Evolutionary conservation across 169 alveolate genomes (phyloP).

Genomic region (Neospora caninum): DNA sequence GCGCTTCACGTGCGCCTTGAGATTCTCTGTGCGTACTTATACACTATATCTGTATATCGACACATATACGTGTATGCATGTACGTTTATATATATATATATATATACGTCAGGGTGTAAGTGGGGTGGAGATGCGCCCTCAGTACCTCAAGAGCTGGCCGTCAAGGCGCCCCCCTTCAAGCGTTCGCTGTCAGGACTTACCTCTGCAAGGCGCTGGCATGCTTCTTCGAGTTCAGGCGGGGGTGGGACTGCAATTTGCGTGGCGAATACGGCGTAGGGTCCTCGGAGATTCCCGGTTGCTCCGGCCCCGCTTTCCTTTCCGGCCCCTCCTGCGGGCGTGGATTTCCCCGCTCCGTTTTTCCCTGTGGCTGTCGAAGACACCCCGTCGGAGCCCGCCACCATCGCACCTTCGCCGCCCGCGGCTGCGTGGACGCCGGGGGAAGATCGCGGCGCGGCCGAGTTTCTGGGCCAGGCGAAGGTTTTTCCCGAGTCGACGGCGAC

Average conservation of each 20-base stretch:
- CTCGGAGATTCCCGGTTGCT: background rate
- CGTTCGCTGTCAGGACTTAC: background rate
- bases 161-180: no score
- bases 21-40: no score
- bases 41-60: no score
- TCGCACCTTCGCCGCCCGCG: background rate
- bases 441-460: background rate
- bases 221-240: conserved; percentile 36
- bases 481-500: background rate
- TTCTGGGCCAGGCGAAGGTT: background rate
- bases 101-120: no score
- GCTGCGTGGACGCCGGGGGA: background rate
- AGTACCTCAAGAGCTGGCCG: no score
- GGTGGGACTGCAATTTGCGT: conserved; percentile 22
- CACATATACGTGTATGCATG: no score
- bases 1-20: no score
- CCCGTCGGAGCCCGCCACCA: background rate
- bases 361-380: background rate
- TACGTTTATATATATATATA: no score
- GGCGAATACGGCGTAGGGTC: conserved; percentile 32
- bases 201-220: conserved; percentile 25
- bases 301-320: background rate
- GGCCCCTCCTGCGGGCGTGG: background rate
- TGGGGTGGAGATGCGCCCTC: no score
- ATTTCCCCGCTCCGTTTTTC: background rate